phyloP scores from a whole-genome alignment of 352 stramenopile genomes.

The Phytophthora pinifolia region DNA sequence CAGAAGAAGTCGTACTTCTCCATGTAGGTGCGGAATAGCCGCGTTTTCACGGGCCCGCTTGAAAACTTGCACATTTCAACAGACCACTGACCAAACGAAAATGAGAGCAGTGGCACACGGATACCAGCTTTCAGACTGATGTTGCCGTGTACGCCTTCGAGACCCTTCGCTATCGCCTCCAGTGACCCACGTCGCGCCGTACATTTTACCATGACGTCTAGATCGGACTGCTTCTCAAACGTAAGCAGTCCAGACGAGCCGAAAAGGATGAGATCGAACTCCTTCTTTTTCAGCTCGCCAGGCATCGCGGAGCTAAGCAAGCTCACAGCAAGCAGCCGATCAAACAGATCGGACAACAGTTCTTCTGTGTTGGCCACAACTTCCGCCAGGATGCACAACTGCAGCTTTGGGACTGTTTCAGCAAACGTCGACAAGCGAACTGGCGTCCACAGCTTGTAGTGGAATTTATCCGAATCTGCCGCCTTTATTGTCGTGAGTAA shows the following conservation, averaged over 20 bases:
- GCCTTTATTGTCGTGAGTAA: conserved; percentile 49
- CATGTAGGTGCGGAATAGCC: conserved; percentile 73
- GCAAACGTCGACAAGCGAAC: conserved; percentile 24
- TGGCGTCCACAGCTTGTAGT: conserved; percentile 31
- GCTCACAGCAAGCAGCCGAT: conserved; percentile 59
- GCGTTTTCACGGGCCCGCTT: conserved; percentile 71
- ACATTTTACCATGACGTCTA: conserved; percentile 58
- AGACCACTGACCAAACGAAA: conserved; percentile 65
- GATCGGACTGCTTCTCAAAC: conserved; percentile 77
- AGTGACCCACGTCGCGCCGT: conserved; percentile 25
- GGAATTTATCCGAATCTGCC: conserved; percentile 6
- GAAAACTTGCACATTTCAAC: conserved; percentile 60
- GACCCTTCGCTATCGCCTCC: conserved; percentile 31
- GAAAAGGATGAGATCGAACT: conserved; percentile 59
- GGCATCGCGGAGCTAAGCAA: conserved; percentile 41
- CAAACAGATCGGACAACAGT: conserved; percentile 60
- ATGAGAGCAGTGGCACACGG: conserved; percentile 61
- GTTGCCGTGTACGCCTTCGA: conserved; percentile 35
- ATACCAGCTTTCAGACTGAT: conserved; percentile 50
- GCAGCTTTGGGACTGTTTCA: conserved; percentile 51
- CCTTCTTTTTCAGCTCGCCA: conserved; percentile 38
- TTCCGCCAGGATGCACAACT: conserved; percentile 61
- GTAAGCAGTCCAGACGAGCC: conserved; percentile 71
- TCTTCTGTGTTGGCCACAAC: conserved; percentile 49
- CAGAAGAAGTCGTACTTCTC: conserved; percentile 70